phyloP scores from a whole-genome alignment of 192 early-diverging fungal species.

The Neocallimastix lanati region DNA sequence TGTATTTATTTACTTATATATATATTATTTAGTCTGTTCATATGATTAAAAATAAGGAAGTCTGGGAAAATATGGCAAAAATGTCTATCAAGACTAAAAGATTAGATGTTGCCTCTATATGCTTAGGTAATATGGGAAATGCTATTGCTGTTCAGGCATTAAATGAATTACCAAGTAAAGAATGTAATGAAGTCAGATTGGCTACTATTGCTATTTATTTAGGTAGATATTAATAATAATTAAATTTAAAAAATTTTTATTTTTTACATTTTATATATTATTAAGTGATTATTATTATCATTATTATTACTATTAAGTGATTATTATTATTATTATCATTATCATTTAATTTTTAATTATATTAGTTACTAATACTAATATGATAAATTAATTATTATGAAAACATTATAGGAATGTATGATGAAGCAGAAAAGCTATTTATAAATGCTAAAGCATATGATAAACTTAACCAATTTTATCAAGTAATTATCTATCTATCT shows the following conservation, averaged over 20 bases:
- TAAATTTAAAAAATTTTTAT: too few species aligned
- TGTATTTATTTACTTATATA: neutral
- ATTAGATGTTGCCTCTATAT: conserved; percentile 15
- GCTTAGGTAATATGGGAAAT: conserved; percentile 22
- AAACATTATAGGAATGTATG: conserved; percentile 15
- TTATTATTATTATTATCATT: too few species aligned
- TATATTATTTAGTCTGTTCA: conserved; percentile 10
- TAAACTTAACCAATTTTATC: conserved; percentile 17
- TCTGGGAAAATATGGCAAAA: conserved; percentile 26
- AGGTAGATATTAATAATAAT: conserved; percentile 2
- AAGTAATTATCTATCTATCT: conserved; percentile 10
- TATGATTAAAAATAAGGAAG: conserved; percentile 15
- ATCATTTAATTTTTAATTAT: too few species aligned
- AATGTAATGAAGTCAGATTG: neutral
- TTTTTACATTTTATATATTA: conserved; percentile 8
- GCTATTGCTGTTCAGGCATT: conserved; percentile 10
- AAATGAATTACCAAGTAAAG: neutral
- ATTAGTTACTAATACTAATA: too few species aligned
- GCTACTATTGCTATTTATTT: conserved; percentile 9
- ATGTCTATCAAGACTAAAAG: conserved; percentile 24
- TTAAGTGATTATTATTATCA: neutral
- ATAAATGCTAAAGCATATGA: conserved; percentile 10
- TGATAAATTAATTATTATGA: too few species aligned
- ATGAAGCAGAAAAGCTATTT: conserved; percentile 17
- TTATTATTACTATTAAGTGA: too few species aligned